Evolutionary conservation across 2,329 filamentous ascomycete species (phyloP).

Genomic region (Hirsutella minnesotensis): DNA sequence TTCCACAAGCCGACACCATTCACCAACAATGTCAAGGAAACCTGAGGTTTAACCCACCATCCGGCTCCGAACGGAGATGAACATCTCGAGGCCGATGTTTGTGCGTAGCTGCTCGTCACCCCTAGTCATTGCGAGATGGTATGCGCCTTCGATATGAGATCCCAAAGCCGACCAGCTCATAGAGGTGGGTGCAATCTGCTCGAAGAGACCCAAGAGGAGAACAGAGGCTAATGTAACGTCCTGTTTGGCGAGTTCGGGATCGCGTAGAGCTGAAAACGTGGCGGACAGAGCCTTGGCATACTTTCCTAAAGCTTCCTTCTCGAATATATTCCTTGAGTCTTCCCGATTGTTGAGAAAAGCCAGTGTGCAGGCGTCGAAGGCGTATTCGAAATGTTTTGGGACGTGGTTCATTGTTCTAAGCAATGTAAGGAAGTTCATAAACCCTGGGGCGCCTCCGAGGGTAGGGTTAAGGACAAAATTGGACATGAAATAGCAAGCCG

Average conservation of each 20-base stretch:
- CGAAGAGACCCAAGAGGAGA: constrained; percentile 45
- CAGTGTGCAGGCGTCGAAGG: constrained; percentile 46
- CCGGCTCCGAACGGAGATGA: constrained; percentile 42
- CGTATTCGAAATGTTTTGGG: constrained; percentile 35
- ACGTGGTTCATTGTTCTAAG: constrained; percentile 31
- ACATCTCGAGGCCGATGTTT: constrained; percentile 39
- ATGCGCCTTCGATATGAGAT: constrained; percentile 48
- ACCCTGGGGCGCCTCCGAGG: constrained; percentile 31
- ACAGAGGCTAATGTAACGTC: constrained; percentile 48
- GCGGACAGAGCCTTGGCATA: constrained; percentile 41
- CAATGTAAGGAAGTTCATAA: constrained; percentile 45
- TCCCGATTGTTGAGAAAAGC: constrained; percentile 42
- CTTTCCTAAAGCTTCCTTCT: constrained; percentile 28
- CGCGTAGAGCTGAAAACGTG: constrained; percentile 39
- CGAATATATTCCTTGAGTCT: constrained; percentile 18
- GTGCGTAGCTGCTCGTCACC: constrained; percentile 41
- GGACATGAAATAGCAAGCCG: constrained; percentile 44
- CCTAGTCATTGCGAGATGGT: constrained; percentile 44
- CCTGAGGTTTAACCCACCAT: constrained; percentile 39
- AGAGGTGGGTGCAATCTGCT: constrained; percentile 44
- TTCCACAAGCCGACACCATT: no score
- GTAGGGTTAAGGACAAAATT: constrained; percentile 46
- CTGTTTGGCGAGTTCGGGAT: constrained; percentile 31
- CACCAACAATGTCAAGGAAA: no score
- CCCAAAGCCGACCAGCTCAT: constrained; percentile 45